Evolutionary conservation across 2,329 filamentous ascomycete species (phyloP).

Genomic region (Claviceps quebecensis): DNA sequence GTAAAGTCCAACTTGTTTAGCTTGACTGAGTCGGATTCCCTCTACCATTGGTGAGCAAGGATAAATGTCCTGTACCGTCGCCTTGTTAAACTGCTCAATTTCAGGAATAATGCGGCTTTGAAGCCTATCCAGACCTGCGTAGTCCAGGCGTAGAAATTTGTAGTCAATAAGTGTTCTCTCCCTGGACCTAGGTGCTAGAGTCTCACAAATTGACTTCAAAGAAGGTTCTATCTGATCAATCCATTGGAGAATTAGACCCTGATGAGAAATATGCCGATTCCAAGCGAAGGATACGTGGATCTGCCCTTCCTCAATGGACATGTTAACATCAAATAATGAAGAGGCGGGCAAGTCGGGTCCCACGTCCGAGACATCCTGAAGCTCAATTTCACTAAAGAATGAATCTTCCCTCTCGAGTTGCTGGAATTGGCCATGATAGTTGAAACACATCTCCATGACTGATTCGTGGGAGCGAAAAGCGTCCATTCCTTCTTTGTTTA

Average conservation of each 20-base stretch:
- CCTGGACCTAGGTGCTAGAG: background rate
- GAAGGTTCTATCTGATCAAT: slow-evolving; percentile 1
- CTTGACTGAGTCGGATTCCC: slow-evolving; percentile 22
- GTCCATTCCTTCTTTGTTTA: background rate
- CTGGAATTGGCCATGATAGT: slow-evolving; percentile 9
- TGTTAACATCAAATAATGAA: slow-evolving; percentile 2
- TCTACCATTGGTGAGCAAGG: slow-evolving; percentile 25
- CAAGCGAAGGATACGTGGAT: slow-evolving; percentile 2
- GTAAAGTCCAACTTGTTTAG: slow-evolving; percentile 6
- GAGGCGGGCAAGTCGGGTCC: slow-evolving; percentile 1
- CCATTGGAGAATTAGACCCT: background rate
- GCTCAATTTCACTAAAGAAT: slow-evolving; percentile 6
- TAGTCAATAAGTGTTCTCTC: slow-evolving; percentile 1
- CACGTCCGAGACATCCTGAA: slow-evolving; percentile 3
- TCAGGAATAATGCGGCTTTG: slow-evolving; percentile 10
- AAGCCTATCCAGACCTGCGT: slow-evolving; percentile 15
- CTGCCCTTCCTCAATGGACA: slow-evolving; percentile 1
- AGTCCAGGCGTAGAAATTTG: slow-evolving; percentile 9
- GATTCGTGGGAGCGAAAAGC: background rate
- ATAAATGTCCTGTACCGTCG: slow-evolving; percentile 20
- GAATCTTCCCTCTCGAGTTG: slow-evolving; percentile 8
- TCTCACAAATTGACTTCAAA: background rate
- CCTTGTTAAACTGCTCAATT: slow-evolving; percentile 5
- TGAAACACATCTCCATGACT: slow-evolving; percentile 7
- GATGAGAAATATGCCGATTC: slow-evolving; percentile 3